These are phyloP conservation scores for Rhodotorula kratochvilovae DNA, from an alignment of 768 basidiomycete genomes.

Conservation along the genomic window DNA sequence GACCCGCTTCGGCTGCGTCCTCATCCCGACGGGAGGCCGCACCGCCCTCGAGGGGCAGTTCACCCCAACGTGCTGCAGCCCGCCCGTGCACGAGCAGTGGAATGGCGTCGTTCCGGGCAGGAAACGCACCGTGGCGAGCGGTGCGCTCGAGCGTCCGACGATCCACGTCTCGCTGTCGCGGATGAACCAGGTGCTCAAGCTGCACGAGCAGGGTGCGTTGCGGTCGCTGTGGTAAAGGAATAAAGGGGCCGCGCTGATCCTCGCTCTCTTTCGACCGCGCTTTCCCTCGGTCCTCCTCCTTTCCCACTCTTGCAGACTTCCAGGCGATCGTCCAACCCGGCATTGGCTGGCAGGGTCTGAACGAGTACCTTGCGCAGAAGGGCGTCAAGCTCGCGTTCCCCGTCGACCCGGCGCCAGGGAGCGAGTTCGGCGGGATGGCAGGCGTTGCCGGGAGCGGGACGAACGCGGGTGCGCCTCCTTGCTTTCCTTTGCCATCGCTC, in stretches of 20 bases:
- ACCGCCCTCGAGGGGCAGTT: slow-evolving; percentile 86
- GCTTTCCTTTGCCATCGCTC: background rate
- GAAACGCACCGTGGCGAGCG: background rate
- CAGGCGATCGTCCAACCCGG: slow-evolving; percentile 48
- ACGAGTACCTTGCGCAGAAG: slow-evolving; percentile 20
- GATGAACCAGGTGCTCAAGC: slow-evolving; percentile 72
- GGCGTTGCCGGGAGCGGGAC: slow-evolving; percentile 32
- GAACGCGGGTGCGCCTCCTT: slow-evolving; percentile 25
- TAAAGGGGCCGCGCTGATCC: too few relatives aligned
- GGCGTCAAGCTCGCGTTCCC: slow-evolving; percentile 29
- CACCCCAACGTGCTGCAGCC: slow-evolving; percentile 23
- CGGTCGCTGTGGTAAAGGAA: too few relatives aligned
- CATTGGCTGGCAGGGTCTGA: slow-evolving; percentile 46
- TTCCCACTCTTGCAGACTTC: slow-evolving; percentile 42
- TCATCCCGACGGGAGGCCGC: slow-evolving; percentile 74
- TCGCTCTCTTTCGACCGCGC: background rate
- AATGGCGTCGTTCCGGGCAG: background rate
- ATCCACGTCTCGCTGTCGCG: slow-evolving; percentile 73
- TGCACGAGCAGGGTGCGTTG: slow-evolving; percentile 52
- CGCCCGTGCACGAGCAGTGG: slow-evolving; percentile 8
- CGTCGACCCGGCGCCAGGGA: slow-evolving; percentile 33
- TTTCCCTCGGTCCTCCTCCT: too few relatives aligned
- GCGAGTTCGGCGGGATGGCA: slow-evolving; percentile 37
- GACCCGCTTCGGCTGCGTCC: slow-evolving; percentile 63
- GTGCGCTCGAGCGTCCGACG: slow-evolving; percentile 5